These are phyloP conservation scores for Acer yangbiense DNA, from an alignment of 345 rosid species.

Conservation along the genomic window DNA sequence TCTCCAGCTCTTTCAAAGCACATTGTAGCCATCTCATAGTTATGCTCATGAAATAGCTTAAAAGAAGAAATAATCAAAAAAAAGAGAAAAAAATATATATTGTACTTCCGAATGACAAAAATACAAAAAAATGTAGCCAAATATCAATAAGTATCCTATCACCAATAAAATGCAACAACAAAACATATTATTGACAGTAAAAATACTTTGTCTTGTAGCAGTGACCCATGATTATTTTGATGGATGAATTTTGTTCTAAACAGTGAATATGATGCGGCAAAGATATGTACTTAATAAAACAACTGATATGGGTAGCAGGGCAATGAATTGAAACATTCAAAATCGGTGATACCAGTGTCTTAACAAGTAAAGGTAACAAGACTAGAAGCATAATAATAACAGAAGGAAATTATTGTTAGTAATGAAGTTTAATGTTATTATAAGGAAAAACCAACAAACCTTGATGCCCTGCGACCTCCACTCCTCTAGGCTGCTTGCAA, in stretches of 20 bases:
- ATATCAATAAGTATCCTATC: background rate
- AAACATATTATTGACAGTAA: background rate
- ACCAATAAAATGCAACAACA: background rate
- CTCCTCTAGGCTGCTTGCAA: slow-evolving; percentile 47
- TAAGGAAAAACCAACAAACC: slow-evolving; percentile 28
- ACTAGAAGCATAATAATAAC: background rate
- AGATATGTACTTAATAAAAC: too few species aligned
- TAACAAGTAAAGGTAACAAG: background rate
- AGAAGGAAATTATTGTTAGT: background rate
- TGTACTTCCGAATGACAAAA: background rate
- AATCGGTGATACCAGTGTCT: background rate
- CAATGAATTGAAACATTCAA: background rate
- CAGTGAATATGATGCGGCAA: background rate
- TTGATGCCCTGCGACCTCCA: slow-evolving; percentile 50
- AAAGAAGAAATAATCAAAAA: background rate
- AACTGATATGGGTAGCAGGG: background rate
- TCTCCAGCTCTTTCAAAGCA: slow-evolving; percentile 15
- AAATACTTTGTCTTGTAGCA: background rate
- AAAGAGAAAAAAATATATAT: background rate
- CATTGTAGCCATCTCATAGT: slow-evolving; percentile 46
- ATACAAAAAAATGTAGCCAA: background rate
- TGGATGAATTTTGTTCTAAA: background rate
- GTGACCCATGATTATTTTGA: background rate
- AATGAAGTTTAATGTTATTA: background rate
- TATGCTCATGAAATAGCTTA: slow-evolving; percentile 43